These are phyloP conservation scores for Rhinocladiella mackenziei DNA, from an alignment of 2,329 filamentous ascomycete species.

Conservation along the genomic window DNA sequence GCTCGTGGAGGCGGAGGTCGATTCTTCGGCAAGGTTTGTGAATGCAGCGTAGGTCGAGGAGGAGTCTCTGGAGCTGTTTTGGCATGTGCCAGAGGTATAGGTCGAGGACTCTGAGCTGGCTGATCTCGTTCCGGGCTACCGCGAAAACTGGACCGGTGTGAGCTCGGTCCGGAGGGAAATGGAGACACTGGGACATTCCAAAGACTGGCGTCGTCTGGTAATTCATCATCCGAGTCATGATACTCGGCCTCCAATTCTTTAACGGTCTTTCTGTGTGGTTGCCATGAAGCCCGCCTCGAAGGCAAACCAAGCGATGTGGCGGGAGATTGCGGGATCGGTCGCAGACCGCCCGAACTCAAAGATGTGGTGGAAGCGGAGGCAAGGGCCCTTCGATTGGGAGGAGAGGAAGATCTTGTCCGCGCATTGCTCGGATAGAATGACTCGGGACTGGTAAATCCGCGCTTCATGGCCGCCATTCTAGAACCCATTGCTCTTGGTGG, in stretches of 20 bases:
- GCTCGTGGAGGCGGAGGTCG: slow-evolving; percentile 23
- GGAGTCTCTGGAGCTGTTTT: slow-evolving; percentile 30
- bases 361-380: slow-evolving; percentile 13
- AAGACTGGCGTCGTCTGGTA: slow-evolving; percentile 48
- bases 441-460: slow-evolving; percentile 20
- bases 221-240: slow-evolving; percentile 49
- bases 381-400: slow-evolving; percentile 16
- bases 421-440: slow-evolving; percentile 12
- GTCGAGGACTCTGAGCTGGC: slow-evolving; percentile 33
- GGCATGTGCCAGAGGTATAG: slow-evolving; percentile 42
- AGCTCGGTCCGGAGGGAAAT: slow-evolving; percentile 40
- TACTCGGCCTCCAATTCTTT: slow-evolving; percentile 49
- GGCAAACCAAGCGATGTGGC: slow-evolving; percentile 19
- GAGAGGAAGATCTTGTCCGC: slow-evolving; percentile 24
- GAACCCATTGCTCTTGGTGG: slow-evolving; percentile 4
- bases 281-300: slow-evolving; percentile 39
- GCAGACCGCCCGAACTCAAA: slow-evolving; percentile 19
- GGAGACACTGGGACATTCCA: slow-evolving; percentile 51
- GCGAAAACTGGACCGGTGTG: slow-evolving; percentile 36
- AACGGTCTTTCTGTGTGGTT: slow-evolving; percentile 44
- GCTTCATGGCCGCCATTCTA: slow-evolving; percentile 11
- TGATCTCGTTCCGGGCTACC: slow-evolving; percentile 40
- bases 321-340: slow-evolving; percentile 22
- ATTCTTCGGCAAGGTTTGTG: slow-evolving; percentile 33
- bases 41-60: slow-evolving; percentile 29